Evolutionary conservation across 2,329 filamentous ascomycete genomes (phyloP).

Genomic region (Pseudogymnoascus sp.): DNA sequence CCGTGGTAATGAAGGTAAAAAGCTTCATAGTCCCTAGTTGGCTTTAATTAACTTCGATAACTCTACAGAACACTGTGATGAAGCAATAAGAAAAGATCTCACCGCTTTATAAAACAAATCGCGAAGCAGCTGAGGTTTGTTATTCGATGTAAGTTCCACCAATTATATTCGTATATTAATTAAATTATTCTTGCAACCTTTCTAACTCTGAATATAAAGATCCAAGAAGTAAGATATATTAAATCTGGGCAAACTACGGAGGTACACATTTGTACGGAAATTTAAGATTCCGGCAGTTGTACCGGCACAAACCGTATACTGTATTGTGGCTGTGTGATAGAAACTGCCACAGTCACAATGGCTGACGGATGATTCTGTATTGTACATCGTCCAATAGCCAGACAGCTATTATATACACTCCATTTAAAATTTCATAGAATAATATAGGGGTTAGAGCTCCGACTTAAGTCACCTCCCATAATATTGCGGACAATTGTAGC

Average conservation of each 20-base stretch:
- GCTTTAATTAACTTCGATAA: neutral
- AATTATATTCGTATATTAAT: neutral
- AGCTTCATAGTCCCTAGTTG: neutral
- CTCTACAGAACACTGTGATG: neutral
- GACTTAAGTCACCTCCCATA: neutral
- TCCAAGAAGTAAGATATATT: neutral
- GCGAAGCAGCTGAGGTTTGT: neutral
- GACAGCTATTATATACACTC: neutral
- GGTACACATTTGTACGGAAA: neutral
- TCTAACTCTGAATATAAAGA: neutral
- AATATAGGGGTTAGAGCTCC: too few species aligned
- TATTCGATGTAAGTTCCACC: neutral
- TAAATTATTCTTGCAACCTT: neutral
- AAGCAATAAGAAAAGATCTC: neutral
- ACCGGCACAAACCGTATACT: neutral
- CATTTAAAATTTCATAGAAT: neutral
- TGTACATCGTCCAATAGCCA: neutral
- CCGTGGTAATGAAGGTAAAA: neutral
- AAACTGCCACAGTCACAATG: neutral
- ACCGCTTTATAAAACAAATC: neutral
- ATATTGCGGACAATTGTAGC: neutral
- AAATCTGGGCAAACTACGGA: neutral
- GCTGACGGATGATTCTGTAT: neutral
- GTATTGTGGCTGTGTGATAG: neutral
- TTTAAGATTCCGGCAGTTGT: conserved; percentile 2